Conservation (phyloP, 371 early-diverging fungal genomes). For the Lichtheimia ramosa region DNA sequence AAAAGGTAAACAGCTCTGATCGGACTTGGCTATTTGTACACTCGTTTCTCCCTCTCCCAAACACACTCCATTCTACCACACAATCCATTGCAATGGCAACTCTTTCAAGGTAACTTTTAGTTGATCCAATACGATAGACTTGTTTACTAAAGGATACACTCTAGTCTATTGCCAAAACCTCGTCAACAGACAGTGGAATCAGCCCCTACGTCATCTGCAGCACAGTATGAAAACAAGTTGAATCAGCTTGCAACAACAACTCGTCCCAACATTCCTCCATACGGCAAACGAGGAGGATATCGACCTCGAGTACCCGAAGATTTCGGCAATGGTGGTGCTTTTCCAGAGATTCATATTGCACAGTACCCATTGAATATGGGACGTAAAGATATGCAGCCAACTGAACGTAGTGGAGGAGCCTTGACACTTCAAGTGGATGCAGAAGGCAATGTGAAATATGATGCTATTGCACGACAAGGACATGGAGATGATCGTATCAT, state of each 20-base stretch:
- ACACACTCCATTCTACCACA: too few species aligned
- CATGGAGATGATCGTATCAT: constrained; percentile 71
- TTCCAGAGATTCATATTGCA: constrained; percentile 87
- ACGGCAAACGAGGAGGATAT: constrained; percentile 80
- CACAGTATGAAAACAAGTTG: constrained; percentile 35
- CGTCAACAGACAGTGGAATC: constrained; percentile 26
- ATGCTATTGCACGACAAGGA: constrained; percentile 84
- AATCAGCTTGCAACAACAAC: constrained; percentile 41
- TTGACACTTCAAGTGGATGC: constrained; percentile 88
- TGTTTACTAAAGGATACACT: background rate
- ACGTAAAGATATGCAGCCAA: constrained; percentile 47
- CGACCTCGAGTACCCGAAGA: constrained; percentile 82
- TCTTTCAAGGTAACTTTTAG: constrained; percentile 25
- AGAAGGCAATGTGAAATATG: constrained; percentile 89
- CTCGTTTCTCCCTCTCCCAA: too few species aligned
- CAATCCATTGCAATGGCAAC: constrained; percentile 19
- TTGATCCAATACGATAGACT: background rate
- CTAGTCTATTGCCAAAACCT: constrained; percentile 49
- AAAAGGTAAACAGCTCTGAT: too few species aligned
- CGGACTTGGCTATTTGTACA: too few species aligned
- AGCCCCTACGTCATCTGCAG: constrained; percentile 22
- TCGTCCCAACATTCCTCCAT: constrained; percentile 63
- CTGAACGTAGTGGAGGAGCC: constrained; percentile 62
- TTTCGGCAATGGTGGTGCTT: constrained; percentile 96
- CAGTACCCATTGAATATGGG: constrained; percentile 97